Base-by-base conservation (phyloP, 495 filamentous ascomycete species). In the Aspergillus taichungensis region DNA sequence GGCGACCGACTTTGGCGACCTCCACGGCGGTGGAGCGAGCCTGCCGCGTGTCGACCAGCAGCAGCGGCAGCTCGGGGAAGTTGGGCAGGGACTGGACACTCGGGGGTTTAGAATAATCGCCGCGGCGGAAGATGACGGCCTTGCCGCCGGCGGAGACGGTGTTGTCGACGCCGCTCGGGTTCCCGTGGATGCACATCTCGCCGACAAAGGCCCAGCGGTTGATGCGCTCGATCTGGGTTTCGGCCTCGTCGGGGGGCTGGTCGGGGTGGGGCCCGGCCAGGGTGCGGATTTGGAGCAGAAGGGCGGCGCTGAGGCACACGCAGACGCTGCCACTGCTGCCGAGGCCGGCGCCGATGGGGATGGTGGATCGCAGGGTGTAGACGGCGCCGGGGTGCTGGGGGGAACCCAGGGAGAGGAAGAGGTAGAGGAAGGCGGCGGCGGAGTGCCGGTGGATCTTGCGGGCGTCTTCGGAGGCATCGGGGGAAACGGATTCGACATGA, bases 161-260 rank as follows among this genome's bases (percentile, higher is more conserved):
- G 63, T 98, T 98, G 68, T 98, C 92, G 41, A 98, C 87, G 0
- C 92, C 92, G 7, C 87, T 94, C 5, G 92, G 91, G 59, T 95
- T 95, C 24, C 90, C 90, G 63, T 98, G 92, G 35, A 95, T 96
- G 56, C 87, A 90, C 76, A 96, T 82, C 67, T 98, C 92, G 24
- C 86, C 88, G 1, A 97, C 92, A 59, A 94, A 96, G 0, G 92
- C 91, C 92, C 92, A 98, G 42, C 84, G 79, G 60, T 98, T 98
- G 56, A 98, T 94, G 44, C 90, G 81, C 67, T 97, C 88, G 13
- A 95, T 72, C 57, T 97, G 90, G 32, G 84, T 60, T 31, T 83
- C 81, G 32, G 84, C 84, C 69, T 96, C 92, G 10, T 82, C 76
- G 2, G 76, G 55, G 9, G 86, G 85, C 62, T 96, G 91, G 57